Evolutionary conservation across 768 basidiomycete species (phyloP), one percentile per base, ranked within the genome.

Genomic region (Calocera cornea): DNA sequence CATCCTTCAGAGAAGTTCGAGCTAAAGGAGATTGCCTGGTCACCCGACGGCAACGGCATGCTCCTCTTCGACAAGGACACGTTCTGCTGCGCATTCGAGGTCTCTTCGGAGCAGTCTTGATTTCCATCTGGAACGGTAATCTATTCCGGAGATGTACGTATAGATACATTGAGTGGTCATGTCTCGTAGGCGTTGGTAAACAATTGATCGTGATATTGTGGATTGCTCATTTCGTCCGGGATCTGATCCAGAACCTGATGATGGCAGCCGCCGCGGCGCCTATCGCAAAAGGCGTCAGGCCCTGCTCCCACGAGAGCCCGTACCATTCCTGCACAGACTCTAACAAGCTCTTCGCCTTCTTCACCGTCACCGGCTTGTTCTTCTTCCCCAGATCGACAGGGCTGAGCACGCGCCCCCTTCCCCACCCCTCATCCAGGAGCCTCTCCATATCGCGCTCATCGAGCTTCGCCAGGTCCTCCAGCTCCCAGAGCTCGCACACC

Each of bases 31-130:
- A 70, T 90, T 2, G 80, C 76, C 44, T 97, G 92, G 91, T 84
- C 90, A 14, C 89, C 90, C 2, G 92, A 97, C 72, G 94, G 94
- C 1, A 88, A 89, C 69, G 89, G 89, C 0, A 76, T 95, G 66
- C 78, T 88, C 1, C 74, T 95, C 64, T 67, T 92, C 67, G 90
- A 90, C 72, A 88, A 83, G 72, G 85, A 88, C 36, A 83, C 83
- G 44, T 95, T 93, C 73, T 95, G 92, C 73, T 91, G 90, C 73
- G 89, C 87, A 5, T 92, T 90, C 68, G 89, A 91, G 74, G 89
- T 90, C 27, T 22, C 54, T 10, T 10, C 54, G 8, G 44, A 47
- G 44, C 44, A 47, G 24, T 47, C 44, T 47, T 47, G 44, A 47
- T 47, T 47, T 19, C 24, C 7, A n/a, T 47, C 44, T 19, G 3